Evolutionary conservation across 768 basidiomycete species (phyloP).

Genomic region (Boletellus emodensis): DNA sequence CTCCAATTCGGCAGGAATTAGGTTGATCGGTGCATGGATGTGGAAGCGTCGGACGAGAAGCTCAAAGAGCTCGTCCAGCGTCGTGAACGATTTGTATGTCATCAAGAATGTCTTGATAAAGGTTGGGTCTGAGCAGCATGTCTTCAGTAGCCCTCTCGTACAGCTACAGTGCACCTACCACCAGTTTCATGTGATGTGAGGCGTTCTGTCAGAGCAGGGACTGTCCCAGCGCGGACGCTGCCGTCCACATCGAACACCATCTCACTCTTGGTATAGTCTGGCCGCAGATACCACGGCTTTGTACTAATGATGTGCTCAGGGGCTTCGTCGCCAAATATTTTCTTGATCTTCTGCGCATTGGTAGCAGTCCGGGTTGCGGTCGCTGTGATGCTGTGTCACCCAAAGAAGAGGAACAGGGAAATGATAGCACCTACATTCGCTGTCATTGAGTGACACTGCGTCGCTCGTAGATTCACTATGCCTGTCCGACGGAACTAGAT

Average conservation of each 20-base stretch:
- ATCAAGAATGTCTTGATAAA: conserved; percentile 90
- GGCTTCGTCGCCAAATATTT: conserved; percentile 61
- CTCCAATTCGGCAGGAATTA: conserved; percentile 57
- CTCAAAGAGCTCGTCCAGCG: conserved; percentile 76
- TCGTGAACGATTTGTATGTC: conserved; percentile 94
- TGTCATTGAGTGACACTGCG: conserved; percentile 17
- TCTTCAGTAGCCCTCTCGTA: conserved; percentile 1
- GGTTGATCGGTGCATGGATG: conserved; percentile 66
- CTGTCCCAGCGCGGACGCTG: conserved; percentile 80
- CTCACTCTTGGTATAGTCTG: conserved; percentile 74
- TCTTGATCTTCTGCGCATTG: conserved; percentile 54
- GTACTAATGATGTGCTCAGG: conserved; percentile 44
- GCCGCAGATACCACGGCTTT: conserved; percentile 81
- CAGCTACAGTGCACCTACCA: conserved; percentile 46
- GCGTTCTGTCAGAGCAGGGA: conserved; percentile 81
- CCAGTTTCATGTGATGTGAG: conserved; percentile 87
- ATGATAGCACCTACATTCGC: conserved; percentile 19
- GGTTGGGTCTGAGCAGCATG: conserved; percentile 51
- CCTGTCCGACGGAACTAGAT: conserved; percentile 22
- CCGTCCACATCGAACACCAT: conserved; percentile 85
- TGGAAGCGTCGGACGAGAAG: conserved; percentile 77
- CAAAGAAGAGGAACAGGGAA: neutral
- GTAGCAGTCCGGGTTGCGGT: conserved; percentile 23
- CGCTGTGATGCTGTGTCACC: conserved; percentile 16
- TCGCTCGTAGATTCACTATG: conserved; percentile 21